Conservation (phyloP, 768 basidiomycete species). For the Auricularia sp. region DNA sequence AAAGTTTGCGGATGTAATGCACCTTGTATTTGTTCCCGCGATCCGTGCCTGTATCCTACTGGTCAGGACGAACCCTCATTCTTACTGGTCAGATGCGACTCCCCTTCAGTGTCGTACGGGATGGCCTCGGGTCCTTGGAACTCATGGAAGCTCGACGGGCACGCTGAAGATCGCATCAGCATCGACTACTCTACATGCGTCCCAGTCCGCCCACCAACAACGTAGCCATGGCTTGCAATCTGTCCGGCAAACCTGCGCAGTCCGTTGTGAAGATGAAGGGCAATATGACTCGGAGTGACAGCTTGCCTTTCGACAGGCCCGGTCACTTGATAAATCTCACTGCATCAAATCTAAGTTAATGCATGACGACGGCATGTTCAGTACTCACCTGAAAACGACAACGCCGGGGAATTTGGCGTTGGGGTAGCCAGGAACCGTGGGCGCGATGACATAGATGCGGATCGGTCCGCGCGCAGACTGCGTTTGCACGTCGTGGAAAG, state of each 20-base stretch:
- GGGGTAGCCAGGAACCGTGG: slow-evolving; percentile 71
- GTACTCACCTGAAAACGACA: slow-evolving; percentile 62
- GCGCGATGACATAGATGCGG: slow-evolving; percentile 75
- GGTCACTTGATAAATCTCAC: slow-evolving; percentile 95
- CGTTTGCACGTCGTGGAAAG: slow-evolving; percentile 66
- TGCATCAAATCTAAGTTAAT: slow-evolving; percentile 19
- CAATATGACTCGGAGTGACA: too few relatives aligned
- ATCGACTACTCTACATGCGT: background rate
- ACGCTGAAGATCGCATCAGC: slow-evolving; percentile 36
- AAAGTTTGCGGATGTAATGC: background rate
- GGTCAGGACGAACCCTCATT: background rate
- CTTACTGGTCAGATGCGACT: slow-evolving; percentile 6
- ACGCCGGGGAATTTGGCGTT: slow-evolving; percentile 88
- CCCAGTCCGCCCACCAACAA: slow-evolving; percentile 49
- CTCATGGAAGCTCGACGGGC: slow-evolving; percentile 84
- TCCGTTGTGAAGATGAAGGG: too few relatives aligned
- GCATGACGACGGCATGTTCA: too few relatives aligned
- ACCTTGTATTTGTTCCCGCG: slow-evolving; percentile 91
- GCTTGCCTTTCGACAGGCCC: slow-evolving; percentile 69
- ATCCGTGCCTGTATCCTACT: slow-evolving; percentile 51
- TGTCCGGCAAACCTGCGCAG: slow-evolving; percentile 58
- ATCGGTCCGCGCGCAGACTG: slow-evolving; percentile 54
- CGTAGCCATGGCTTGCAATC: slow-evolving; percentile 78
- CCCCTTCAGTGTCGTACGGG: slow-evolving; percentile 80
- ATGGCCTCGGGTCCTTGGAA: slow-evolving; percentile 84